Percentiles rank a stretch among this genome's conserved stretches.
phyloP scores from a whole-genome alignment of 257 asterid species.

The Primulina eburnea region DNA sequence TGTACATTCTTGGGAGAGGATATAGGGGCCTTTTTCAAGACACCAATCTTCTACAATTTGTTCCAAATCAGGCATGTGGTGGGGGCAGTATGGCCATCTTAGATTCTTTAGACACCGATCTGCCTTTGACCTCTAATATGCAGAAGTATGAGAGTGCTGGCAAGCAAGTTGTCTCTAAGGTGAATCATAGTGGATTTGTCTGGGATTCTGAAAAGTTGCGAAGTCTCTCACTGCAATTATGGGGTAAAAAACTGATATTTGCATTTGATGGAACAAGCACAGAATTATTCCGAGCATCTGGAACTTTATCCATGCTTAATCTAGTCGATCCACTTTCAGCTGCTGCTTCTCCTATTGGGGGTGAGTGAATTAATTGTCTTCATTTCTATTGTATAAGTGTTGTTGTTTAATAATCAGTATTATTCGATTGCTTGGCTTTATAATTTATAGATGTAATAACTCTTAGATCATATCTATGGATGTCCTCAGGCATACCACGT shows the following conservation, averaged over 20 bases:
- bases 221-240: slow-evolving; percentile 76
- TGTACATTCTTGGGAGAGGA: slow-evolving; percentile 95
- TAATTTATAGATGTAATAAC: slow-evolving; percentile 14
- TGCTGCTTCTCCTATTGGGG: slow-evolving; percentile 99
- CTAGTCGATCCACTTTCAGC: slow-evolving; percentile 97
- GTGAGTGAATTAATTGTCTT: slow-evolving; percentile 43
- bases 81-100: slow-evolving; percentile 99
- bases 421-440: slow-evolving; percentile 1
- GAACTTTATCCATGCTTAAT: slow-evolving; percentile 87
- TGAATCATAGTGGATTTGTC: slow-evolving; percentile 87
- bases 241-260: slow-evolving; percentile 89
- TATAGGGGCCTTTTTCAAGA: slow-evolving; percentile 98
- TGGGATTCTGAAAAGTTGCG: slow-evolving; percentile 95
- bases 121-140: slow-evolving; percentile 53
- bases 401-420: neutral
- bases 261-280: slow-evolving; percentile 98
- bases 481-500: slow-evolving; percentile 87
- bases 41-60: slow-evolving; percentile 76
- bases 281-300: slow-evolving; percentile 79
- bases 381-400: slow-evolving; percentile 12
- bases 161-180: slow-evolving; percentile 71
- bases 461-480: slow-evolving; percentile 26
- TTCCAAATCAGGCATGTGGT: slow-evolving; percentile 98
- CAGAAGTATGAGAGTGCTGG: slow-evolving; percentile 73
- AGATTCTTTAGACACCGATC: slow-evolving; percentile 87